A percentile compares a stretch with the other conserved stretches of the same genome.
phyloP scores from a whole-genome alignment of 257 asterid species.

The Nicotiana noctiflora region DNA sequence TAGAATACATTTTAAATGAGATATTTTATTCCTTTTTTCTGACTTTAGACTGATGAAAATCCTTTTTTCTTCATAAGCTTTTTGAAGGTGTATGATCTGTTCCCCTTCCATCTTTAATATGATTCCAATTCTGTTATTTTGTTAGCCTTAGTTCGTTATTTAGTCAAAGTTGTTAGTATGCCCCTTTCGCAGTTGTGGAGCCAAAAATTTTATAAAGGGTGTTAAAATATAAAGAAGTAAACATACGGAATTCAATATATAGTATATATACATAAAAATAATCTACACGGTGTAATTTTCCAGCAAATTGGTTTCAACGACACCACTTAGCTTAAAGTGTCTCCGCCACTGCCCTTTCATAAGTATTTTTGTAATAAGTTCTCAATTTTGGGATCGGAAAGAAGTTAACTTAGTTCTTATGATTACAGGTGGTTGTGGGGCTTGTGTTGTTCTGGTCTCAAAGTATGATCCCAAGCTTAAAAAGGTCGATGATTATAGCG shows the following conservation, averaged over 20 bases:
- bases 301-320: no score
- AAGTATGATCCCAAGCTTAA: conserved; percentile 34
- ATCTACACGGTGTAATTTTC: no score
- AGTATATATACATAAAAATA: no score
- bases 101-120: neutral
- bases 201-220: no score
- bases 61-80: neutral
- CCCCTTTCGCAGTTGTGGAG: no score
- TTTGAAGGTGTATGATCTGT: neutral
- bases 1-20: neutral
- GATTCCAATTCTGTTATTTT: no score
- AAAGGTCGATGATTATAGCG: conserved; percentile 30
- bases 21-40: neutral
- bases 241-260: no score
- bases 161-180: no score
- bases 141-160: no score
- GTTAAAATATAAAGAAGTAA: no score
- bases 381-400: neutral
- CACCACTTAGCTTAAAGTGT: no score
- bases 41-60: neutral
- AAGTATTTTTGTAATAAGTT: neutral
- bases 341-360: no score
- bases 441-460: conserved; percentile 66
- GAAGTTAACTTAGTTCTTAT: neutral
- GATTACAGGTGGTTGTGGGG: conserved; percentile 74